Evolutionary conservation across 495 filamentous ascomycete genomes (phyloP), one percentile per base, ranked within the genome.

Genomic region (Parathielavia appendiculata): DNA sequence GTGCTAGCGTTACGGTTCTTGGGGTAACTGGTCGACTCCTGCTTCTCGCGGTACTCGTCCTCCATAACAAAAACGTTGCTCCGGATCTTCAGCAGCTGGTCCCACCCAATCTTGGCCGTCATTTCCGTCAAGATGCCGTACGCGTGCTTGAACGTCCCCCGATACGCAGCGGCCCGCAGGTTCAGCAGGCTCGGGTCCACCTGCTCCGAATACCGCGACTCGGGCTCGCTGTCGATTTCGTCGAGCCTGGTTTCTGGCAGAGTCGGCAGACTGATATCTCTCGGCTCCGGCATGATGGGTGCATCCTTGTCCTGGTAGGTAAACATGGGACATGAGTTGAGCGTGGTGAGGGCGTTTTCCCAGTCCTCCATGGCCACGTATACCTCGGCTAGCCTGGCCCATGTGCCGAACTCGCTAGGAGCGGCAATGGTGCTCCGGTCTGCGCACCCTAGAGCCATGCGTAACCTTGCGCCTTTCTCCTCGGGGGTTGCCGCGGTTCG

Each of bases 301-400:
- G 90, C 84, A 69, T 98, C 93, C 64, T 96, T 97, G 70, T 98
- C 93, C 69, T 97, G 92, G 72, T 97, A 97, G 9, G 93, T 97
- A 70, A 98, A 98, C 93, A 98, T 98, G 5, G 93, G 93, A 61
- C 95, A 98, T 4, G 92, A 97, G 73, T 98, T 98, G n/a, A 98
- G 79, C 6, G 95, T 98, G 10, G 96, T 83, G 17, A 98, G 80
- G 2, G 95, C 93, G 49, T 84, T 80, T 63, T 97, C 93, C 89
- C 92, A 98, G 69, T 92, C 87, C 71, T 98, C 93, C 66, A 95
- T 77, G 45, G 84, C 80, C 50, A 97, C 86, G 58, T 97, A 98
- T 20, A 97, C 85, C 68, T 97, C 90, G 4, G 91, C 92, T 51
- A 98, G 72, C 56, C 91, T 79, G 51, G 93, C 95, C 93, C 93